A percentile compares a stretch with the other conserved stretches of the same genome.
Conservation (phyloP, 768 basidiomycete species). For the Mycena alexandri region DNA sequence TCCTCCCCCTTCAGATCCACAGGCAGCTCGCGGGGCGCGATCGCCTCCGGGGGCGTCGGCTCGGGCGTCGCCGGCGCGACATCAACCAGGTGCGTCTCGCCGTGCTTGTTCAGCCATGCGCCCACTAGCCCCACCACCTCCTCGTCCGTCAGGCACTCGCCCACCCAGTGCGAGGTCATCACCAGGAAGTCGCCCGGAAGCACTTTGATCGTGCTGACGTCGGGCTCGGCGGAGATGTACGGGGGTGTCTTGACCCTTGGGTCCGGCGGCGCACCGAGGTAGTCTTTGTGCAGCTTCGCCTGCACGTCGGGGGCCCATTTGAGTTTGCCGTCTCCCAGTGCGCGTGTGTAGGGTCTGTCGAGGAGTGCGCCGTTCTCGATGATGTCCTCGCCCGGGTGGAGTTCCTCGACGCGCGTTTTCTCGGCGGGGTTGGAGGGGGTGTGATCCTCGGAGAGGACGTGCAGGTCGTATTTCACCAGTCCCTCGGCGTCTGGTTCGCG, state of each 20-base stretch:
- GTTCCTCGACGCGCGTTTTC: slow-evolving; percentile 44
- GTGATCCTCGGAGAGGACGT: slow-evolving; percentile 56
- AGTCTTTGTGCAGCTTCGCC: slow-evolving; percentile 48
- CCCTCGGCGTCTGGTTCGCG: slow-evolving; percentile 40
- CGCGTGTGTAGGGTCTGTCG: slow-evolving; percentile 51
- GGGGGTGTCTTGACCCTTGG: slow-evolving; percentile 56
- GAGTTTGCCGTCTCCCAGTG: slow-evolving; percentile 57
- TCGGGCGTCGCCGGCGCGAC: slow-evolving; percentile 4
- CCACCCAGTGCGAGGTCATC: slow-evolving; percentile 65
- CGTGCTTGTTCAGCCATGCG: slow-evolving; percentile 54
- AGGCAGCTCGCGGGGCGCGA: slow-evolving; percentile 27
- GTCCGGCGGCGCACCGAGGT: slow-evolving; percentile 49
- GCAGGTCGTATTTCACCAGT: slow-evolving; percentile 50
- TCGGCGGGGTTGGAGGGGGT: slow-evolving; percentile 50
- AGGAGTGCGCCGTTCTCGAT: slow-evolving; percentile 48
- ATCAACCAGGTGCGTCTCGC: background rate
- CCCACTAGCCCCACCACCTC: slow-evolving; percentile 69
- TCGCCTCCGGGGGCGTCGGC: slow-evolving; percentile 32
- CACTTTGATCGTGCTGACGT: slow-evolving; percentile 57
- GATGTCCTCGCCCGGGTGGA: slow-evolving; percentile 48
- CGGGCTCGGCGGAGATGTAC: slow-evolving; percentile 66
- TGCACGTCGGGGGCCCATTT: slow-evolving; percentile 59
- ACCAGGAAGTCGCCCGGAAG: slow-evolving; percentile 66
- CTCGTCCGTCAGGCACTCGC: slow-evolving; percentile 65
- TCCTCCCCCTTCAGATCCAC: slow-evolving; percentile 36